Conservation (phyloP, 2,329 filamentous ascomycete species). For the Fusarium aywerte region DNA sequence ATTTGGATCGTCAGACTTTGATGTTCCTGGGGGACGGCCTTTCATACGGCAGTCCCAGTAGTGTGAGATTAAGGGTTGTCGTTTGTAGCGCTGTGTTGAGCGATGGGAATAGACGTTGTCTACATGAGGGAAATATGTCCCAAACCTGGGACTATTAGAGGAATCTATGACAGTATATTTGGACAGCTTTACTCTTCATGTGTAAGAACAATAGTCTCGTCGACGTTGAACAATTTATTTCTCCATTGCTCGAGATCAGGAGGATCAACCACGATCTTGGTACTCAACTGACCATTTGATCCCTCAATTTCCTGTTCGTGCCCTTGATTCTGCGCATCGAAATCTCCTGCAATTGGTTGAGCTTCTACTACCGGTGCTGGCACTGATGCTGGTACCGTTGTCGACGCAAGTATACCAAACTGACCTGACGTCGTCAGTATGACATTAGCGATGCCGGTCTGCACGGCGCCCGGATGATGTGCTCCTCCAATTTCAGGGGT, state of each 20-base stretch:
- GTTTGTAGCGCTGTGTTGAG: slow-evolving; percentile 83
- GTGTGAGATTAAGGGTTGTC: slow-evolving; percentile 83
- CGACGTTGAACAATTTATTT: slow-evolving; percentile 78
- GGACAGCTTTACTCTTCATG: slow-evolving; percentile 71
- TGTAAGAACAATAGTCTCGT: slow-evolving; percentile 76
- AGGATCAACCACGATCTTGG: slow-evolving; percentile 71
- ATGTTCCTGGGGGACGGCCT: slow-evolving; percentile 80
- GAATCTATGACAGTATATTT: too few relatives aligned
- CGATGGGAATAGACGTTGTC: slow-evolving; percentile 88
- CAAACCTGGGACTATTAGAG: slow-evolving; percentile 63
- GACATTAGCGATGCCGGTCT: slow-evolving; percentile 5
- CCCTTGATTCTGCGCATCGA: neutral
- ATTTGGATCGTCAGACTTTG: slow-evolving; percentile 80
- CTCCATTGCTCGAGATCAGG: slow-evolving; percentile 77
- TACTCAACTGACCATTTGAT: slow-evolving; percentile 63
- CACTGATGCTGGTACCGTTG: slow-evolving; percentile 21
- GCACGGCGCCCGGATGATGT: slow-evolving; percentile 27
- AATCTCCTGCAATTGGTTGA: slow-evolving; percentile 10
- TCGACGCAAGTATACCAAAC: slow-evolving; percentile 59
- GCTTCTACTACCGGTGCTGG: slow-evolving; percentile 11
- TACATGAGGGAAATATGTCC: slow-evolving; percentile 84
- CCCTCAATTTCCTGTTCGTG: slow-evolving; percentile 30
- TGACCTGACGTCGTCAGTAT: slow-evolving; percentile 47
- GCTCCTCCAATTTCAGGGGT: slow-evolving; percentile 27
- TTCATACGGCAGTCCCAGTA: slow-evolving; percentile 89